These are phyloP conservation scores for Rutidosis leptorrhynchoides DNA, from an alignment of 129 eudicot genomes.

Conservation along the genomic window DNA sequence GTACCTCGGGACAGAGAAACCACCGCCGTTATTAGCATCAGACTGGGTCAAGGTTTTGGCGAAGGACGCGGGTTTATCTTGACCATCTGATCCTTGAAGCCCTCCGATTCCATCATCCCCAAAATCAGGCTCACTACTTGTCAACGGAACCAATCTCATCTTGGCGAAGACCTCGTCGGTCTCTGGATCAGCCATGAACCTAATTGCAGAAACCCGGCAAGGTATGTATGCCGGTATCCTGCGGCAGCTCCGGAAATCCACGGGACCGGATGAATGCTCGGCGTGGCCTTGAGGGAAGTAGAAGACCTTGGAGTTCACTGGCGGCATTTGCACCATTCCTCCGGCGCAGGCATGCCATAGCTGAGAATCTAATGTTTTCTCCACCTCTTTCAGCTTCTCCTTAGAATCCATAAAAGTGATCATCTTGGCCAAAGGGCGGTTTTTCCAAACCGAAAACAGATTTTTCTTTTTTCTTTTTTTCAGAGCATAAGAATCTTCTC, in stretches of 20 bases:
- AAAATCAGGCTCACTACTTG: slow-evolving; percentile 28
- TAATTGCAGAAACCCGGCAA: slow-evolving; percentile 49
- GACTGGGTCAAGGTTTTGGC: no score
- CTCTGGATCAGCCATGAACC: slow-evolving; percentile 61
- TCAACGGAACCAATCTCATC: slow-evolving; percentile 45
- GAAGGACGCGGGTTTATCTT: slow-evolving; percentile 60
- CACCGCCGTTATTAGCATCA: slow-evolving; percentile 92
- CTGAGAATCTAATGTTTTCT: no score
- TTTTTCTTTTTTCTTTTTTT: no score
- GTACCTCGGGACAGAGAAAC: slow-evolving; percentile 80
- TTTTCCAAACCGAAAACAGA: no score
- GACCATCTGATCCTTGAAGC: slow-evolving; percentile 37
- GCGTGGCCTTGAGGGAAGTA: slow-evolving; percentile 89
- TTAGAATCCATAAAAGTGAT: no score
- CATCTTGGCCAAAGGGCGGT: no score
- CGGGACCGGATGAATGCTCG: slow-evolving; percentile 53
- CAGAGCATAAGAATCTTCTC: no score
- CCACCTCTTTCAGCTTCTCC: no score
- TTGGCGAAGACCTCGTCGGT: slow-evolving; percentile 78
- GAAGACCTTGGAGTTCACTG: slow-evolving; percentile 54
- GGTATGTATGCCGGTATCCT: slow-evolving; percentile 47
- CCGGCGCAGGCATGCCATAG: slow-evolving; percentile 98
- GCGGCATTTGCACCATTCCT: slow-evolving; percentile 79
- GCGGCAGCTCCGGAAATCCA: slow-evolving; percentile 38
- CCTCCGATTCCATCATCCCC: slow-evolving; percentile 32